Conservation (phyloP, 805 yeast genomes). For the Wickerhamiella azyma region DNA sequence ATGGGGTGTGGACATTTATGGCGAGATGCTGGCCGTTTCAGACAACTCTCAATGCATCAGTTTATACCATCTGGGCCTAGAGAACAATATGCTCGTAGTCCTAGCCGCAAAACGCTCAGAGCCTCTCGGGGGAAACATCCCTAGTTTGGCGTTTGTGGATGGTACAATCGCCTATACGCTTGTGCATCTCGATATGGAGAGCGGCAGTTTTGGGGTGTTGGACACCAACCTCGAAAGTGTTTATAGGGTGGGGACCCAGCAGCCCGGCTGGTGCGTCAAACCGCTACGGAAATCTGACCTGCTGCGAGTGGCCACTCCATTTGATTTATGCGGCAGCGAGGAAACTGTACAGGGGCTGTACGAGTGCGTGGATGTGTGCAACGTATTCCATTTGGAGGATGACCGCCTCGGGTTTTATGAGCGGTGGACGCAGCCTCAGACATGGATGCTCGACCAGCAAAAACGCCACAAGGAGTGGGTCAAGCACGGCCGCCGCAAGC, state of each 20-base stretch:
- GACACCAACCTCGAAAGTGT: background rate
- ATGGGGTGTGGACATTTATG: slow-evolving; percentile 6
- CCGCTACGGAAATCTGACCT: background rate
- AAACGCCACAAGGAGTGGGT: slow-evolving; percentile 1
- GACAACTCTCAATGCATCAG: slow-evolving; percentile 3
- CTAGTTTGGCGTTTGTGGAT: background rate
- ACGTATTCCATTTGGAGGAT: background rate
- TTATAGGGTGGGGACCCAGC: slow-evolving; percentile 1
- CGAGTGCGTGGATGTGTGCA: background rate
- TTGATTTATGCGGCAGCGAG: slow-evolving; percentile 2
- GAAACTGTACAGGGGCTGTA: background rate
- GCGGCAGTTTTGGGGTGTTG: slow-evolving; percentile 2
- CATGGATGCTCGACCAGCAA: slow-evolving; percentile 5
- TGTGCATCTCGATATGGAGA: background rate
- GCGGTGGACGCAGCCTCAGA: slow-evolving; percentile 3
- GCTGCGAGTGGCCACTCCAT: background rate
- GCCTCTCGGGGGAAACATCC: slow-evolving; percentile 7
- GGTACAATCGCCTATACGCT: slow-evolving; percentile 1
- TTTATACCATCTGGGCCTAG: background rate
- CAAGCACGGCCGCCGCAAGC: slow-evolving; percentile 3
- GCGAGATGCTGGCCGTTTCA: background rate
- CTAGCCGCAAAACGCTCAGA: background rate
- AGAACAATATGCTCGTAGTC: background rate
- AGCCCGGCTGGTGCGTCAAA: slow-evolving; percentile 6
- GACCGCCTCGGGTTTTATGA: background rate